These are phyloP conservation scores for Saccharomycopsis hybrid DNA, from an alignment of 1,139 yeast species.

Conservation along the genomic window DNA sequence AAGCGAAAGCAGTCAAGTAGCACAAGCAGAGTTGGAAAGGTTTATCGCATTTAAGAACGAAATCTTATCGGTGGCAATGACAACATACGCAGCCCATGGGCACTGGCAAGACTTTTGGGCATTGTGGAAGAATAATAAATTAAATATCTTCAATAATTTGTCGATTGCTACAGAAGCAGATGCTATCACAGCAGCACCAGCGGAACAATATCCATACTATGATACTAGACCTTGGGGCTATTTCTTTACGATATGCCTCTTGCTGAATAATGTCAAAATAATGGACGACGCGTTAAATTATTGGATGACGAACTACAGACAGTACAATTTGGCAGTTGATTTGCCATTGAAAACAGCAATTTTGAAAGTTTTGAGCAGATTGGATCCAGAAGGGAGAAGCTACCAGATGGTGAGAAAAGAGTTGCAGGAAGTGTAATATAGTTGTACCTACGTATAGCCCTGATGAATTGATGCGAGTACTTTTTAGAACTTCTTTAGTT, in stretches of 20 bases:
- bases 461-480: no score
- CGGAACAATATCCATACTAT: neutral
- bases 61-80: slow-evolving; percentile 3
- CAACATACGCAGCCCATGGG: neutral
- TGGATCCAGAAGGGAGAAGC: no score
- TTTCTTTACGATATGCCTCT: slow-evolving; percentile 9
- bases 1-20: neutral
- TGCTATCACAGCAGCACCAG: neutral
- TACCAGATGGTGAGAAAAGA: no score
- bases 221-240: slow-evolving; percentile 19
- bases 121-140: slow-evolving; percentile 10
- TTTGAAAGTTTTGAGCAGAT: no score
- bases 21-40: neutral
- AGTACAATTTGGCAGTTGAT: neutral
- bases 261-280: neutral
- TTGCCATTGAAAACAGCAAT: no score
- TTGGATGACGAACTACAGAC: slow-evolving; percentile 1
- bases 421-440: no score
- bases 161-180: neutral
- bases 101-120: slow-evolving; percentile 11
- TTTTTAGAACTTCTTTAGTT: no score
- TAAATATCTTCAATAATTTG: neutral
- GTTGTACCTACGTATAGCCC: no score
- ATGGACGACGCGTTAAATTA: slow-evolving; percentile 13
- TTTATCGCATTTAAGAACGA: slow-evolving; percentile 14